Evolutionary conservation across 805 yeast species (phyloP).

Genomic region (Metschnikowia continentalis): DNA sequence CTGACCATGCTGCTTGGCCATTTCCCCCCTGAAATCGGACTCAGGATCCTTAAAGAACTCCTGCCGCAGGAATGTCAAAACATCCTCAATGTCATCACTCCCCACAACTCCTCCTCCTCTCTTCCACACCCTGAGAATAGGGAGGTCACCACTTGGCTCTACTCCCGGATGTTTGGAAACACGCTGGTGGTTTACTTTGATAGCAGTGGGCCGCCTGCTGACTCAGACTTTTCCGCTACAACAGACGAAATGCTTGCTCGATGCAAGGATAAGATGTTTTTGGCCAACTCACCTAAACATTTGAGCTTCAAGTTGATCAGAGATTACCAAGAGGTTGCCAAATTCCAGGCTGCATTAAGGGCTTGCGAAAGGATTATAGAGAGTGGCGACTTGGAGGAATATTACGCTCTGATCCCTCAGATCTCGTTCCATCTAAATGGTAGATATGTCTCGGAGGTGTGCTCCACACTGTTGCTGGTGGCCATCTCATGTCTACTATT

Average conservation of each 20-base stretch:
- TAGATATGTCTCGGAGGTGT: constrained; percentile 20
- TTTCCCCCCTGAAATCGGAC: constrained; percentile 13
- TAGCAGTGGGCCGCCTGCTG: constrained; percentile 1
- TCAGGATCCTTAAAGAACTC: constrained; percentile 10
- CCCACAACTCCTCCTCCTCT: background rate
- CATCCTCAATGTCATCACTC: background rate
- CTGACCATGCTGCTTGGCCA: constrained; percentile 1
- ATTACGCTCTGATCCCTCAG: constrained; percentile 15
- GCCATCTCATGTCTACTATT: constrained; percentile 26
- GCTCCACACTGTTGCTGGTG: constrained; percentile 30
- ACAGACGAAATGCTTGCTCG: constrained; percentile 6
- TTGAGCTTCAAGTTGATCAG: constrained; percentile 8
- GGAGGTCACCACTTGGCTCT: constrained; percentile 5
- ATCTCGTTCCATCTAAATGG: constrained; percentile 26
- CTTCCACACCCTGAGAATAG: background rate
- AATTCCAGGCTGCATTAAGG: constrained; percentile 9
- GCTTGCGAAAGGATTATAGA: constrained; percentile 14
- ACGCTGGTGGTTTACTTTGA: constrained; percentile 10
- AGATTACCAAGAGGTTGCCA: constrained; percentile 12
- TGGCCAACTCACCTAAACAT: constrained; percentile 5
- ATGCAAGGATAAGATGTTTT: constrained; percentile 6
- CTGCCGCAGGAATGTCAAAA: constrained; percentile 7
- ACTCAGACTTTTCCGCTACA: constrained; percentile 9
- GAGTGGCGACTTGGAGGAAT: constrained; percentile 2
- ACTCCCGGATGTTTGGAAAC: constrained; percentile 8